Evolutionary conservation across 352 stramenopile genomes (phyloP), one percentile per base, ranked within the genome.

Genomic region (Globisporangium yorkense): DNA sequence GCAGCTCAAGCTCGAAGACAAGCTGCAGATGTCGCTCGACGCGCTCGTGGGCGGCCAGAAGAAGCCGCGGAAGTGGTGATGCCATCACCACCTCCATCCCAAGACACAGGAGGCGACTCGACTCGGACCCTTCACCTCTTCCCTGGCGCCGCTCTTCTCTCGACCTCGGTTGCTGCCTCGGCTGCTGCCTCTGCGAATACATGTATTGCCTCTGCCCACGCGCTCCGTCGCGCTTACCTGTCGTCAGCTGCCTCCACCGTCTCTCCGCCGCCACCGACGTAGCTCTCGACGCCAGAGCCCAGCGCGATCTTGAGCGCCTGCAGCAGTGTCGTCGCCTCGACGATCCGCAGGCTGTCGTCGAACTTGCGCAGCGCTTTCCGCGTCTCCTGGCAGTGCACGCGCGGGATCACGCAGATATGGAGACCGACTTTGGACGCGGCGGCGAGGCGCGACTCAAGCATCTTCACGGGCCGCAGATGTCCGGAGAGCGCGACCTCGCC

Each of bases 401-500:
- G 77, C 10, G 84, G 84, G 51, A 94, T 88, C 47, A 94, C 73
- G 54, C 80, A 91, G 3, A 82, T 61, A 6, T 83, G 69, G 10
- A 96, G 35, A 0, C 86, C 86, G 65, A 94, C 92, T 59, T 93
- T 96, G 27, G 84, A 72, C 10, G 84, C 86, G 6, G 86, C 86
- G 15, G 73, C 77, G 27, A 96, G 66, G 0, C 86, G 80, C 43
- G 81, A 84, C 56, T 92, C 80, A 51, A 96, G 74, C 80, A 89
- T 87, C 53, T 94, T 89, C 1, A 92, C 78, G 2, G 86, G 84
- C 1, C 86, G 84, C 51, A 96, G 51, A 53, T 89, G 74, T 9
- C 84, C 84, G 18, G 80, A 92, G n/a, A 96, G 65, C 40, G 84
- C 74, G 35, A 95, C 65, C 45, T 95, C 86, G 18, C 86, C 86